phyloP scores from a whole-genome alignment of 2,329 filamentous ascomycete species.

The Raffaelea arxii region DNA sequence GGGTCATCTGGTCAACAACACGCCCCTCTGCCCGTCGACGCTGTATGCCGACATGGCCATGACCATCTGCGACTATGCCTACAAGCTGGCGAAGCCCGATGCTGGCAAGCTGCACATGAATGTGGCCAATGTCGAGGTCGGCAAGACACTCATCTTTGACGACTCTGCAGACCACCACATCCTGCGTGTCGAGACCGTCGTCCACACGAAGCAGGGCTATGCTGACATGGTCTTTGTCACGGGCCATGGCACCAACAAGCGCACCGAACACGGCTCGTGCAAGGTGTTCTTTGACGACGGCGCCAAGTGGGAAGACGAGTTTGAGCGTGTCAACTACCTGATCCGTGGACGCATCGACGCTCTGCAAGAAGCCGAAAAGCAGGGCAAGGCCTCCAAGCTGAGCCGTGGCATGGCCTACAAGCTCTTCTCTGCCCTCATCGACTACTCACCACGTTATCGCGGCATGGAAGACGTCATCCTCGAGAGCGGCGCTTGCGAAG shows the following conservation, averaged over 20 bases:
- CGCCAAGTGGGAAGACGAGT: slow-evolving; percentile 53
- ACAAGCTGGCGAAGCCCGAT: slow-evolving; percentile 51
- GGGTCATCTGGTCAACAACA: slow-evolving; percentile 60
- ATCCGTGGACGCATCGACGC: slow-evolving; percentile 53
- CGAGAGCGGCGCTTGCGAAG: slow-evolving; percentile 33
- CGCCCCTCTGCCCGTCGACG: slow-evolving; percentile 54
- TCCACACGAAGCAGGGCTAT: slow-evolving; percentile 43
- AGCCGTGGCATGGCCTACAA: slow-evolving; percentile 72
- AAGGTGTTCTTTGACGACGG: slow-evolving; percentile 52
- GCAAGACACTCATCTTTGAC: slow-evolving; percentile 57
- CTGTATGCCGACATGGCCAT: slow-evolving; percentile 39
- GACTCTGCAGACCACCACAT: slow-evolving; percentile 40
- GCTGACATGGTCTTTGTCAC: slow-evolving; percentile 50
- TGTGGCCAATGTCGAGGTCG: slow-evolving; percentile 57
- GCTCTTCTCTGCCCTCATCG: slow-evolving; percentile 46
- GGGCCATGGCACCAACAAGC: slow-evolving; percentile 47
- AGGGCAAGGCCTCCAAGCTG: slow-evolving; percentile 61
- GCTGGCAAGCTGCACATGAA: slow-evolving; percentile 49
- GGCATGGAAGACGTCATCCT: slow-evolving; percentile 52
- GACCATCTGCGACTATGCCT: slow-evolving; percentile 55
- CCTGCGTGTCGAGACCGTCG: slow-evolving; percentile 50
- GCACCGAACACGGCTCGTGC: slow-evolving; percentile 52
- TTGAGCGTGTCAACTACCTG: slow-evolving; percentile 58
- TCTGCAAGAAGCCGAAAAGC: slow-evolving; percentile 50
- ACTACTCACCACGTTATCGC: slow-evolving; percentile 43